Conservation (phyloP, 2,329 filamentous ascomycete species). For the Tolypocladium capitatum region DNA sequence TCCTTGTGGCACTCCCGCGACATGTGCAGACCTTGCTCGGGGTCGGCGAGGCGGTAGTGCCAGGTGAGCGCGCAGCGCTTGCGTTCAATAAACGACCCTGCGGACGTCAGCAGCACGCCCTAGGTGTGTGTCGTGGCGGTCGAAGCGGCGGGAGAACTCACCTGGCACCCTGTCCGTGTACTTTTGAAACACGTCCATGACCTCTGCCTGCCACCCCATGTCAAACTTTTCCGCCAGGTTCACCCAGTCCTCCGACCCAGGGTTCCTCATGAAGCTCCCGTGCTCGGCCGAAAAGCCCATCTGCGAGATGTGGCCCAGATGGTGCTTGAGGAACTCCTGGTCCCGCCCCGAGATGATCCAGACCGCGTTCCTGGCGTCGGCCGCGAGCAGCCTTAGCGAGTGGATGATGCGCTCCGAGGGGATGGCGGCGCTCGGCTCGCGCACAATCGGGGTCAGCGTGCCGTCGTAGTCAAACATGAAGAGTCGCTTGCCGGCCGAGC, state of each 20-base stretch:
- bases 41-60: conserved; percentile 90
- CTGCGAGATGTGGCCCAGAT: conserved; percentile 79
- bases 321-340: conserved; percentile 78
- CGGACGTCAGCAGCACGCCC: background rate
- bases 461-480: conserved; percentile 99
- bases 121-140: background rate
- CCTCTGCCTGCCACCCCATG: conserved; percentile 86
- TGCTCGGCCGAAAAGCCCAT: conserved; percentile 95
- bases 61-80: conserved; percentile 92
- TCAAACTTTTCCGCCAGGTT: conserved; percentile 77
- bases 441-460: conserved; percentile 88
- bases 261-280: conserved; percentile 84
- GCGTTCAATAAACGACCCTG: conserved; percentile 81
- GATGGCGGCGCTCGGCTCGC: conserved; percentile 77
- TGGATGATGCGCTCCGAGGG: conserved; percentile 73
- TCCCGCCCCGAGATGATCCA: conserved; percentile 98
- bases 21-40: conserved; percentile 69
- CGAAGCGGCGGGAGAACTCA: conserved; percentile 23
- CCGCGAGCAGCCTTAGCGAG: conserved; percentile 64
- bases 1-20: conserved; percentile 70
- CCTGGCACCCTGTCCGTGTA: conserved; percentile 80
- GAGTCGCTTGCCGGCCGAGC: conserved; percentile 60
- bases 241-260: conserved; percentile 65
- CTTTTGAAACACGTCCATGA: conserved; percentile 71
- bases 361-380: conserved; percentile 73